Percentiles rank a stretch among this genome's conserved stretches.
phyloP scores from a whole-genome alignment of 2,329 filamentous ascomycete genomes.

The Knoxdaviesia capensis region DNA sequence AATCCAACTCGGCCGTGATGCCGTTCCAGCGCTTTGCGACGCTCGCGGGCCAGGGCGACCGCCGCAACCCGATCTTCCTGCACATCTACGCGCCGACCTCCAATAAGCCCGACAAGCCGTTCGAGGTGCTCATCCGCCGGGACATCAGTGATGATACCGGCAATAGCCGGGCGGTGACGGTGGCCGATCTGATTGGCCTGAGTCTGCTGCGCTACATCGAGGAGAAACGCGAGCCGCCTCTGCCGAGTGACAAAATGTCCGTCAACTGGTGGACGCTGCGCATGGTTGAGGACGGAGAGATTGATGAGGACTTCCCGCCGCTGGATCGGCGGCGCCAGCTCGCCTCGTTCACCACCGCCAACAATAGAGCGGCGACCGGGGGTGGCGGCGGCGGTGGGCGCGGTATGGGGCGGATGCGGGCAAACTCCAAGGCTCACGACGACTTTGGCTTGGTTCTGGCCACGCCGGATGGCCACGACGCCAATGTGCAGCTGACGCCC shows the following conservation, averaged over 20 bases:
- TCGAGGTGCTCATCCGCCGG: constrained; percentile 52
- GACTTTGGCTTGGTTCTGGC: constrained; percentile 67
- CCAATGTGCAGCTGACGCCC: constrained; percentile 49
- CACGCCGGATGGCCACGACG: constrained; percentile 42
- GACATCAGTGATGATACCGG: constrained; percentile 48
- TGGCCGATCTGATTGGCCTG: constrained; percentile 65
- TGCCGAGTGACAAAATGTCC: constrained; percentile 46
- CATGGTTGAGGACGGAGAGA: constrained; percentile 70
- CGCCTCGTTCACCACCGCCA: constrained; percentile 63
- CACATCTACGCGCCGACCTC: constrained; percentile 63
- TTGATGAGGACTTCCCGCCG: constrained; percentile 70
- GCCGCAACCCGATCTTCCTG: constrained; percentile 49
- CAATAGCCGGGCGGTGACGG: constrained; percentile 40
- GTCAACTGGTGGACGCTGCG: constrained; percentile 68
- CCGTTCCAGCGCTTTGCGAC: constrained; percentile 62
- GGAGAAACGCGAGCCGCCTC: constrained; percentile 48
- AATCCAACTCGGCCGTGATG: constrained; percentile 44
- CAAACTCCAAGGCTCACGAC: constrained; percentile 59
- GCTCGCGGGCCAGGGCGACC: constrained; percentile 58
- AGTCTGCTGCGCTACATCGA: constrained; percentile 61
- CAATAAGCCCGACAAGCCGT: constrained; percentile 39
- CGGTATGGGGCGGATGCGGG: constrained; percentile 34
- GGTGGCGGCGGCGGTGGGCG: constrained; percentile 38
- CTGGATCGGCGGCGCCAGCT: constrained; percentile 54
- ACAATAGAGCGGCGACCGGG: constrained; percentile 35